A percentile compares a stretch with the other conserved stretches of the same genome.
Conservation (phyloP, 495 filamentous ascomycete species). For the Pyronema domesticum region DNA sequence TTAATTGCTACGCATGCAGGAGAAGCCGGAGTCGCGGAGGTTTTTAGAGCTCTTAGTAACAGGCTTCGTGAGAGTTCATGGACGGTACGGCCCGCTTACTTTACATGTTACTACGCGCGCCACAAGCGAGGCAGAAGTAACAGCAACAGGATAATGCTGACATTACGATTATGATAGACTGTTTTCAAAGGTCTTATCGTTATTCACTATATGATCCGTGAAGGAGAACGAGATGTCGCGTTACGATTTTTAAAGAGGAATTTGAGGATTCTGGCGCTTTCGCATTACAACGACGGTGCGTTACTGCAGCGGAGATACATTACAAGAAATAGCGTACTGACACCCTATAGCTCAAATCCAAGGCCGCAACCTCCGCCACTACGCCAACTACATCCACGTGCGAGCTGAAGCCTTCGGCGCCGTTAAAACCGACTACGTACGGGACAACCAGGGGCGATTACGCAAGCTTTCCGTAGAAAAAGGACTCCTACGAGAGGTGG, state of each 20-base stretch:
- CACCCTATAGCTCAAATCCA: conserved; percentile 61
- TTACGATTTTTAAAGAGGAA: conserved; percentile 70
- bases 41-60: conserved; percentile 79
- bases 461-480: conserved; percentile 83
- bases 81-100: conserved; percentile 37
- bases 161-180: conserved; percentile 25
- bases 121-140: background rate
- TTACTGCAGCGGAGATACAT: conserved; percentile 6
- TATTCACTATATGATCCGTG: conserved; percentile 90
- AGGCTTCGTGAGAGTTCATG: conserved; percentile 88
- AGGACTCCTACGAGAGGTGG: conserved; percentile 79
- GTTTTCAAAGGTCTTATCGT: conserved; percentile 94
- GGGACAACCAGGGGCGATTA: conserved; percentile 61
- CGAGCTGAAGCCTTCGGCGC: conserved; percentile 66
- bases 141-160: background rate
- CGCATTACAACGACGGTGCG: conserved; percentile 81
- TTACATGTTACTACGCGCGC: background rate
- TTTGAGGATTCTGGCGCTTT: conserved; percentile 67
- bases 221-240: conserved; percentile 79
- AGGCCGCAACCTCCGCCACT: conserved; percentile 83
- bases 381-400: conserved; percentile 69
- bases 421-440: conserved; percentile 77
- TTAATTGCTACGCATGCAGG: conserved; percentile 87
- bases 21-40: conserved; percentile 87
- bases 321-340: background rate